Percentiles rank a stretch among this genome's conserved stretches.
Evolutionary conservation across 768 basidiomycete species (phyloP).

Genomic region (Terana coerulea): DNA sequence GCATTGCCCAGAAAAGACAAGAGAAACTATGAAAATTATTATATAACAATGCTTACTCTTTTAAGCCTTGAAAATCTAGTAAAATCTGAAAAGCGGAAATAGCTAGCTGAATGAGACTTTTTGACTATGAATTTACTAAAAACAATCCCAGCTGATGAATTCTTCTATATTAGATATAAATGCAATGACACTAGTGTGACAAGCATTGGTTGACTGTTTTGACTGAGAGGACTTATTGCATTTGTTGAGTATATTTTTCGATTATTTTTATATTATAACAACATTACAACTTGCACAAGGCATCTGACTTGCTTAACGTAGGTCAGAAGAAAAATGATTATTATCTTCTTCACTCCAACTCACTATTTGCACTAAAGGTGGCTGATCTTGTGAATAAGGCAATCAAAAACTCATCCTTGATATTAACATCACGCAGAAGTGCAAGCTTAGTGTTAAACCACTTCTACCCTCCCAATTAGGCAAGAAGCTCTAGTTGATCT

Average conservation of each 20-base stretch:
- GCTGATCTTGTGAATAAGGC: no score
- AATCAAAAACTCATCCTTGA: no score
- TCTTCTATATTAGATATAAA: slow-evolving; percentile 31
- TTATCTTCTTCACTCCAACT: not conserved
- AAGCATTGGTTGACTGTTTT: slow-evolving; percentile 32
- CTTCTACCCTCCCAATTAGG: no score
- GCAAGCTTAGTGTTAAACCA: no score
- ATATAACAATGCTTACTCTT: slow-evolving; percentile 20
- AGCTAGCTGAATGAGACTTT: not conserved
- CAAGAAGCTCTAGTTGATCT: no score
- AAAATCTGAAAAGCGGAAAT: not conserved
- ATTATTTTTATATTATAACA: not conserved
- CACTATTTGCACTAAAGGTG: no score
- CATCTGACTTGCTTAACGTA: not conserved
- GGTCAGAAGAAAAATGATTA: not conserved
- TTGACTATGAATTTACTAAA: slow-evolving; percentile 7
- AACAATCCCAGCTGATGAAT: slow-evolving; percentile 5
- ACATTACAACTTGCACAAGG: not conserved
- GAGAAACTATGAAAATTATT: slow-evolving; percentile 16
- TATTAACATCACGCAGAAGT: no score
- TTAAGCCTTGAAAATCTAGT: slow-evolving; percentile 1
- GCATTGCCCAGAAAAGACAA: slow-evolving; percentile 26
- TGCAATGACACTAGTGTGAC: slow-evolving; percentile 33
- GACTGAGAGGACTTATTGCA: slow-evolving; percentile 5
- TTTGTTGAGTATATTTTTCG: not conserved